These are phyloP conservation scores for Ophiostoma piceae DNA, from an alignment of 2,329 filamentous ascomycete species.

Conservation along the genomic window DNA sequence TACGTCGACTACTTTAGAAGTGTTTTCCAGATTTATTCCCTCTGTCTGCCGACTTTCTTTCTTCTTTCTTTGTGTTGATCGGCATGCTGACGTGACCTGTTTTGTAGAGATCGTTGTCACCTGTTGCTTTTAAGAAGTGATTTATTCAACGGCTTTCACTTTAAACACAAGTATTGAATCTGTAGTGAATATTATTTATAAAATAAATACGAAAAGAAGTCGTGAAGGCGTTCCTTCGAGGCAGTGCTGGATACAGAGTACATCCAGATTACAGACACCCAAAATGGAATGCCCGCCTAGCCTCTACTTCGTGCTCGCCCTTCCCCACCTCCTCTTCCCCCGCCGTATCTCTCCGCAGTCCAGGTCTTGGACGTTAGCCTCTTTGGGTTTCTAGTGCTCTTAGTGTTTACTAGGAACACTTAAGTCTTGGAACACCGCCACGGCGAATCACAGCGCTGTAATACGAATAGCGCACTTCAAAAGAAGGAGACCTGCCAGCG, in stretches of 20 bases:
- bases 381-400: no score
- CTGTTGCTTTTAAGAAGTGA: no score
- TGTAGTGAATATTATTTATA: no score
- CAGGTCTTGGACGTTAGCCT: neutral
- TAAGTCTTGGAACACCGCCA: neutral
- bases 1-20: no score
- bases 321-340: slow-evolving; percentile 3
- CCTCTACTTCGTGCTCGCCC: neutral
- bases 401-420: neutral
- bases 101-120: neutral
- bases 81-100: neutral
- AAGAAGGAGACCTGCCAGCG: neutral
- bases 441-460: neutral
- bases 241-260: no score
- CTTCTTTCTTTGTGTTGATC: neutral
- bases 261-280: neutral
- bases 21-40: no score
- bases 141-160: no score
- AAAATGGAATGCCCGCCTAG: neutral
- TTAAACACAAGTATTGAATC: no score
- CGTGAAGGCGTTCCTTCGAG: no score
- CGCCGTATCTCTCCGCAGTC: neutral
- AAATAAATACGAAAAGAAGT: no score
- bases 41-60: neutral
- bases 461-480: neutral